A percentile compares a stretch with the other conserved stretches of the same genome.
phyloP scores from a whole-genome alignment of 1,284 basidiomycete species.

The Phaffia rhodozyma region DNA sequence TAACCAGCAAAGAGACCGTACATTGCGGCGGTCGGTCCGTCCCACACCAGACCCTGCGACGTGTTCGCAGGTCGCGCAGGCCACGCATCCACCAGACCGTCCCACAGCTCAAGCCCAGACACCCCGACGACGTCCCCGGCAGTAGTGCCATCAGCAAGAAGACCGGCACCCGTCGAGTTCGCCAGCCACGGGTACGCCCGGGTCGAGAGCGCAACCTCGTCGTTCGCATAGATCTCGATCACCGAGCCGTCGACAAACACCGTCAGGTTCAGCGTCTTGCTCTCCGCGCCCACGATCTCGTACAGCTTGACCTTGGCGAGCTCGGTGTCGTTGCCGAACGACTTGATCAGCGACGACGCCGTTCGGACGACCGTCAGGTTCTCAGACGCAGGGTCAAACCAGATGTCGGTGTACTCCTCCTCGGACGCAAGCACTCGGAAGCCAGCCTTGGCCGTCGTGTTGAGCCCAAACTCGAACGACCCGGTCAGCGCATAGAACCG shows the following conservation, averaged over 20 bases:
- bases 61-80: constrained; percentile 10
- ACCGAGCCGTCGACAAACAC: constrained; percentile 29
- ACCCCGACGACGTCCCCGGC: background rate
- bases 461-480: constrained; percentile 18
- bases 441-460: constrained; percentile 18
- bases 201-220: constrained; percentile 27
- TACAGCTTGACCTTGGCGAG: constrained; percentile 23
- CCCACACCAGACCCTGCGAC: constrained; percentile 10
- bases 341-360: constrained; percentile 19
- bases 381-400: constrained; percentile 19
- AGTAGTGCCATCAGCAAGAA: background rate
- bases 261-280: constrained; percentile 22
- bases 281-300: constrained; percentile 4
- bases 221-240: constrained; percentile 31
- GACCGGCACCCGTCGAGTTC: background rate
- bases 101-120: constrained; percentile 13
- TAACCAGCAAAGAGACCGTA: constrained; percentile 7
- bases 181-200: constrained; percentile 22
- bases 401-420: constrained; percentile 24
- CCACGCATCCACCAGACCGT: constrained; percentile 13
- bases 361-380: constrained; percentile 19
- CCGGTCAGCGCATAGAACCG: constrained; percentile 20
- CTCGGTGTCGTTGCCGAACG: constrained; percentile 21
- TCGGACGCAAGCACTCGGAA: constrained; percentile 23
- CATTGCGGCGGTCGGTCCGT: constrained; percentile 11